Conservation (phyloP, 1,284 basidiomycete genomes). For the Ceratobasidium sp. region DNA sequence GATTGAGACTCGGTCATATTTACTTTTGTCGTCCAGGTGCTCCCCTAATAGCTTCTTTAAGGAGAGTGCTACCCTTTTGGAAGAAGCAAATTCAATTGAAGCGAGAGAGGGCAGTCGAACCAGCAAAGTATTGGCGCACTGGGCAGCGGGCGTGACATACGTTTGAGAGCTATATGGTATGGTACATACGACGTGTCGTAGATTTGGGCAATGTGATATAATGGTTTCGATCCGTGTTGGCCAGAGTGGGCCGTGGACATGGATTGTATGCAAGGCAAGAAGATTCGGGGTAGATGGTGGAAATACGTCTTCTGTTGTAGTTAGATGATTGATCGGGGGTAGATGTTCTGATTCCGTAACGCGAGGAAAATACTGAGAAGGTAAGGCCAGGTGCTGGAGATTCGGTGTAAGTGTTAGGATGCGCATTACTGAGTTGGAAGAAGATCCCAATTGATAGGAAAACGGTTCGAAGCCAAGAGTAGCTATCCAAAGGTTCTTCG, state of each 20-base stretch:
- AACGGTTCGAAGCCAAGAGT: slow-evolving; percentile 1
- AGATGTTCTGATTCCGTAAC: not conserved
- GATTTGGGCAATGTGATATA: slow-evolving; percentile 27
- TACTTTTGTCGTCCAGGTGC: not conserved
- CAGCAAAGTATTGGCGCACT: slow-evolving; percentile 13
- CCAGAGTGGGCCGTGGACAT: slow-evolving; percentile 31
- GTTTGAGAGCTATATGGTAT: slow-evolving; percentile 27
- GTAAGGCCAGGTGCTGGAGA: slow-evolving; percentile 28
- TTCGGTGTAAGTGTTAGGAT: slow-evolving; percentile 24
- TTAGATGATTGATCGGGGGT: slow-evolving; percentile 20
- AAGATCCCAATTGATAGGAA: slow-evolving; percentile 11
- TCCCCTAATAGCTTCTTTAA: not conserved
- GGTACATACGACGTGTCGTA: slow-evolving; percentile 14
- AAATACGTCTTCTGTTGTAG: slow-evolving; percentile 21
- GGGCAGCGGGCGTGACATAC: slow-evolving; percentile 19
- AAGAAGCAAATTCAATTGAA: slow-evolving; percentile 28
- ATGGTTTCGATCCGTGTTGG: slow-evolving; percentile 28
- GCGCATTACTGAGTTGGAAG: slow-evolving; percentile 3
- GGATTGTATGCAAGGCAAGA: slow-evolving; percentile 11
- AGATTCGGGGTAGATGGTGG: slow-evolving; percentile 21
- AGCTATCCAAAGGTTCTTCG: slow-evolving; percentile 21
- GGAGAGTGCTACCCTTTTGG: slow-evolving; percentile 15
- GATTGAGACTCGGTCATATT: not conserved
- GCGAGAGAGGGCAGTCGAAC: not conserved
- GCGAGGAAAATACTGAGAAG: slow-evolving; percentile 35